These are phyloP conservation scores for Kalanchoe fedtschenkoi DNA, from an alignment of 164 flowering plant species.

Conservation along the genomic window DNA sequence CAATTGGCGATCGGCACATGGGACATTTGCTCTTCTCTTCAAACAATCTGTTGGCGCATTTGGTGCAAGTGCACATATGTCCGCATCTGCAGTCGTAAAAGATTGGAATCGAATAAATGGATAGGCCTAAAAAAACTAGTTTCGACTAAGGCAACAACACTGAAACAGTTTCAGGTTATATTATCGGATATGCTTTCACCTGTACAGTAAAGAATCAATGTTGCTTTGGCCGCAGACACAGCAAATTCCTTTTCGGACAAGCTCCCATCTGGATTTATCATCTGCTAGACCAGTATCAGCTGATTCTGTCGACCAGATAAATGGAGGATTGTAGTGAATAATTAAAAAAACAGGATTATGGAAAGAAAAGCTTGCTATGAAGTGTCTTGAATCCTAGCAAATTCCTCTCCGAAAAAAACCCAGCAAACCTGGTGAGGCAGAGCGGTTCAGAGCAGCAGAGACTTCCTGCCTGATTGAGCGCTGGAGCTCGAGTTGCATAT, in stretches of 20 bases:
- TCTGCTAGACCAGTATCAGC: conserved; percentile 19
- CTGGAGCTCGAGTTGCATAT: conserved; percentile 97
- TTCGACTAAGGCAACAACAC: too few species aligned
- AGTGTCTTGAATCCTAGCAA: neutral
- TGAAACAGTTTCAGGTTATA: neutral
- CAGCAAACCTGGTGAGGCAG: conserved; percentile 44
- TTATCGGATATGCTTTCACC: conserved; percentile 28
- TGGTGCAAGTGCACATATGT: conserved; percentile 2
- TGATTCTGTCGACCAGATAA: conserved; percentile 16
- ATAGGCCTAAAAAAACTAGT: too few species aligned
- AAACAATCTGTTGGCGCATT: neutral
- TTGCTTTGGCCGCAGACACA: conserved; percentile 66
- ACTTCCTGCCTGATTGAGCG: conserved; percentile 88
- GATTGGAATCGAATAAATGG: too few species aligned
- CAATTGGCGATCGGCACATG: conserved; percentile 3
- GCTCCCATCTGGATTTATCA: conserved; percentile 67
- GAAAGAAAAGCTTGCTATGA: neutral
- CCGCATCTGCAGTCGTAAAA: conserved; percentile 7
- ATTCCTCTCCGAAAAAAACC: too few species aligned
- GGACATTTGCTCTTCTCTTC: neutral
- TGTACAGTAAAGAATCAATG: conserved; percentile 85
- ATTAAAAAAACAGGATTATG: neutral
- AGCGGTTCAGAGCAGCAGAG: conserved; percentile 80
- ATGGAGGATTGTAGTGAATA: neutral
- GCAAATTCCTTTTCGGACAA: conserved; percentile 80